Conservation (phyloP, 2,329 filamentous ascomycete species). For the Emericellopsis atlantica region DNA sequence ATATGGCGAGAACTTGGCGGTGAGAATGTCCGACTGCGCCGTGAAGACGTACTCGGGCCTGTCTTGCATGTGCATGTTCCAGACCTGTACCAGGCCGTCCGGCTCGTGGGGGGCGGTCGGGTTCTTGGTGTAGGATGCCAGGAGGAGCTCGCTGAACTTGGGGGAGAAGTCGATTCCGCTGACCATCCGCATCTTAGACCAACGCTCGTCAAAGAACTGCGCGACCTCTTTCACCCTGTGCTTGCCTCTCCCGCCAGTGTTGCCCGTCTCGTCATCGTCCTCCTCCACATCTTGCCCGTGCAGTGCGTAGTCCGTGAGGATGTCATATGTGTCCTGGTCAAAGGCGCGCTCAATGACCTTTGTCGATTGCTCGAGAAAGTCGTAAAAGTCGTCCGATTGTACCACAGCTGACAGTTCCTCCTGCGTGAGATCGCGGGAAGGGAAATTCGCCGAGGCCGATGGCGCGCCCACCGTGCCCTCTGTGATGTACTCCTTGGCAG, state of each 20-base stretch:
- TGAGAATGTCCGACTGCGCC: conserved; percentile 87
- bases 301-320: conserved; percentile 85
- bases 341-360: conserved; percentile 95
- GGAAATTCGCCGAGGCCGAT: conserved; percentile 44
- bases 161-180: conserved; percentile 91
- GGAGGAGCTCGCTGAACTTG: conserved; percentile 84
- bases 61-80: conserved; percentile 92
- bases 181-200: conserved; percentile 96
- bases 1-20: conserved; percentile 96
- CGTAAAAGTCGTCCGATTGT: conserved; percentile 82
- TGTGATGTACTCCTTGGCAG: conserved; percentile 47
- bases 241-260: conserved; percentile 57
- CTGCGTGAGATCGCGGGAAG: conserved; percentile 62
- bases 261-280: conserved; percentile 66
- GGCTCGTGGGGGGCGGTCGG: conserved; percentile 88
- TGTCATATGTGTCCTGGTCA: conserved; percentile 84
- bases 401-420: conserved; percentile 88
- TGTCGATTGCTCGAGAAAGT: conserved; percentile 89
- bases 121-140: conserved; percentile 96
- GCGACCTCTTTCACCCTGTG: conserved; percentile 74
- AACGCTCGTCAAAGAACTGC: conserved; percentile 89
- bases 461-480: conserved; percentile 23
- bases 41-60: conserved; percentile 95
- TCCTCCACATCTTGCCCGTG: conserved; percentile 65
- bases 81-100: conserved; percentile 86